A percentile compares a stretch with the other conserved stretches of the same genome.
These are phyloP conservation scores for Fusarium neocosmosporiellum DNA, from an alignment of 2,329 filamentous ascomycete genomes.

Conservation along the genomic window DNA sequence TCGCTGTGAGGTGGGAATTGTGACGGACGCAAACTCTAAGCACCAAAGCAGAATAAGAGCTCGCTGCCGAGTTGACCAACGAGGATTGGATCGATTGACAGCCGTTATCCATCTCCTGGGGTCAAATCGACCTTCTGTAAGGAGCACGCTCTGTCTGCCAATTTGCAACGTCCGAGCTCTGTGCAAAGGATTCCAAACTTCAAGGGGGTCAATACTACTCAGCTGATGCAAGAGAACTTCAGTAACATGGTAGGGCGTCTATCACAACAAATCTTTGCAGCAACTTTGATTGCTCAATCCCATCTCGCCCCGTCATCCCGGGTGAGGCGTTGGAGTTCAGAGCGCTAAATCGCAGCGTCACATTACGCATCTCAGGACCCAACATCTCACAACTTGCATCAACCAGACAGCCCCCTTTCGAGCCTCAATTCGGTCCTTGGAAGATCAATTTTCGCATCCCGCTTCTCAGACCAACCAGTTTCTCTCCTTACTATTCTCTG, in stretches of 20 bases:
- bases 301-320: not conserved
- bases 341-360: constrained; percentile 27
- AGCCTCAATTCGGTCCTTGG: not conserved
- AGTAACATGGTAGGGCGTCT: not conserved
- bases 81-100: constrained; percentile 14
- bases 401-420: constrained; percentile 2
- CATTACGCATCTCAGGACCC: constrained; percentile 21
- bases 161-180: not conserved
- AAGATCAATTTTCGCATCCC: not conserved
- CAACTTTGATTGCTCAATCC: constrained; percentile 3
- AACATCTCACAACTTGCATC: constrained; percentile 7
- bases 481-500: not conserved
- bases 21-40: constrained; percentile 34
- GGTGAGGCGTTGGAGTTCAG: constrained; percentile 22
- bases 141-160: not conserved
- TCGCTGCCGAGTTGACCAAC: constrained; percentile 7
- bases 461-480: constrained; percentile 10
- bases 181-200: not conserved
- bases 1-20: constrained; percentile 12
- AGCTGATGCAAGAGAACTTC: constrained; percentile 1
- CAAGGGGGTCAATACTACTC: not conserved
- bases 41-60: constrained; percentile 22
- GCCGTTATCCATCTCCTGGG: constrained; percentile 14
- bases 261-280: not conserved
- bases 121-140: not conserved